These are phyloP conservation scores for Saprolegnia parasitica DNA, from an alignment of 352 stramenopile species.

Conservation along the genomic window DNA sequence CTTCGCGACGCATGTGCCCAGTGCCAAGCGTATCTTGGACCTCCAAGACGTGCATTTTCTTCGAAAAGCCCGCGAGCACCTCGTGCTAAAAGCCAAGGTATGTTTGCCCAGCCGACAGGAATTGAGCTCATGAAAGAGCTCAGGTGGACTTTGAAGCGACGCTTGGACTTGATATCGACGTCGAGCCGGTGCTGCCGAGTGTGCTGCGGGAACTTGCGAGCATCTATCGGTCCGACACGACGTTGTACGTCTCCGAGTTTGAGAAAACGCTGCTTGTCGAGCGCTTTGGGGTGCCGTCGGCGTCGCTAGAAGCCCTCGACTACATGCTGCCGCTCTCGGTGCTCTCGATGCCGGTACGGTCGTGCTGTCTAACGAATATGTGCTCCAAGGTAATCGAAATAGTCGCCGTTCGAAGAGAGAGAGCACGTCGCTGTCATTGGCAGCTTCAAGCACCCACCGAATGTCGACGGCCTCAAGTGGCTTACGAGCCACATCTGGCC, in stretches of 20 bases:
- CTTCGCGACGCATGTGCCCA: conserved; percentile 60
- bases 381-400: background rate
- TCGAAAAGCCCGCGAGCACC: conserved; percentile 66
- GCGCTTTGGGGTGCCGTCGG: conserved; percentile 55
- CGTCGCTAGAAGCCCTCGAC: conserved; percentile 34
- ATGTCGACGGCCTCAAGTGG: conserved; percentile 86
- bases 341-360: background rate
- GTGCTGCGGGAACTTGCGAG: conserved; percentile 68
- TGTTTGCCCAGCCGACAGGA: background rate
- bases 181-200: conserved; percentile 39
- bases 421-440: conserved; percentile 86
- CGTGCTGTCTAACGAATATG: conserved; percentile 27
- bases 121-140: conserved; percentile 5
- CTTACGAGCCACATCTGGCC: conserved; percentile 68
- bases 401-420: conserved; percentile 36
- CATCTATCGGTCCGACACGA: conserved; percentile 73
- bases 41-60: conserved; percentile 93
- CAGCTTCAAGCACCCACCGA: conserved; percentile 90
- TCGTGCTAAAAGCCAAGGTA: conserved; percentile 56
- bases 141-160: conserved; percentile 36
- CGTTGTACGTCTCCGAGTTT: conserved; percentile 63
- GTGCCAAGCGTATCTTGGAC: conserved; percentile 83
- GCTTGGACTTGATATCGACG: conserved; percentile 33
- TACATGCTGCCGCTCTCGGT: conserved; percentile 31
- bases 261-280: conserved; percentile 53